Percentiles rank a stretch among this genome's conserved stretches.
These are phyloP conservation scores for Rhodotorula kratochvilovae DNA, from an alignment of 768 basidiomycete species.

Conservation along the genomic window DNA sequence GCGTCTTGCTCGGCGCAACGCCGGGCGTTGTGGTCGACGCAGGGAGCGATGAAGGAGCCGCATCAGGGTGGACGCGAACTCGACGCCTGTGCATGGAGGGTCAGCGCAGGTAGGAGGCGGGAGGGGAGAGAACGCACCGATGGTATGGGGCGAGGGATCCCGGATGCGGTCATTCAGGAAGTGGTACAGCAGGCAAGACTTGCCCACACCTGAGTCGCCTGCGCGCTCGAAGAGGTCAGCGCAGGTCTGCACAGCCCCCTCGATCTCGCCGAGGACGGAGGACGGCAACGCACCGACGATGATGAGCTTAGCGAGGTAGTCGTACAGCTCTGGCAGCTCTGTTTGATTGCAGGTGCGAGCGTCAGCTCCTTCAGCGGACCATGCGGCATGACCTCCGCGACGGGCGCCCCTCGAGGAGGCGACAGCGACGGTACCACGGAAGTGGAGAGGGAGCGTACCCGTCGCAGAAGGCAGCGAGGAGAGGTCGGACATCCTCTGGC, in stretches of 20 bases:
- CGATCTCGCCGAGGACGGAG: not conserved
- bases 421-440: too few relatives aligned
- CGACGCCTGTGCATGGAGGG: slow-evolving; percentile 56
- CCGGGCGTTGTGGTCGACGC: not conserved
- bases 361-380: not conserved
- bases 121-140: slow-evolving; percentile 50
- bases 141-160: slow-evolving; percentile 69
- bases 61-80: slow-evolving; percentile 90
- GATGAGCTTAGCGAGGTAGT: slow-evolving; percentile 98
- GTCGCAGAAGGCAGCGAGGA: not conserved
- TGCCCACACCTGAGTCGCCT: slow-evolving; percentile 97
- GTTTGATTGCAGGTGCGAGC: not conserved
- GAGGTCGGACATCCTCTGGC: not conserved
- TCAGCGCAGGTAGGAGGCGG: not conserved
- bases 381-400: not conserved
- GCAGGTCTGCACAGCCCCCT: not conserved
- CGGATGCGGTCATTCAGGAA: slow-evolving; percentile 82
- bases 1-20: slow-evolving; percentile 34
- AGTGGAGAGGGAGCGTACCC: not conserved
- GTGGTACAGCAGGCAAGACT: slow-evolving; percentile 92
- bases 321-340: slow-evolving; percentile 47
- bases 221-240: slow-evolving; percentile 4
- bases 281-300: slow-evolving; percentile 68
- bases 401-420: too few relatives aligned
- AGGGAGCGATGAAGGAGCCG: slow-evolving; percentile 56